phyloP scores from a whole-genome alignment of 176 grass and related monocot genomes.

The Eleusine coracana region DNA sequence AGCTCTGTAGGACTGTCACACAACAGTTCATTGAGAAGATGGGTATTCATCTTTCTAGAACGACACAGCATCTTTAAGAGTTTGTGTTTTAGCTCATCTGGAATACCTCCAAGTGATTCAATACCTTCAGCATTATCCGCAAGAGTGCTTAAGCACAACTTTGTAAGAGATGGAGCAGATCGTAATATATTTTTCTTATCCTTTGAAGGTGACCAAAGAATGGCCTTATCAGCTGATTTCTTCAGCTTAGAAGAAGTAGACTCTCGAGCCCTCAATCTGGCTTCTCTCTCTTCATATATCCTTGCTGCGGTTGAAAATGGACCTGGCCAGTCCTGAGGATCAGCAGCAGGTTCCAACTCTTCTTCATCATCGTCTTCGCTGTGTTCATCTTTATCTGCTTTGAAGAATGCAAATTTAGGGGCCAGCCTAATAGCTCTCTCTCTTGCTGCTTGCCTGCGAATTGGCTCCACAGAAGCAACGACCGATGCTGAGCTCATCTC shows the following conservation, averaged over 20 bases:
- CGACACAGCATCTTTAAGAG: constrained; percentile 61
- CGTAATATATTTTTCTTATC: constrained; percentile 34
- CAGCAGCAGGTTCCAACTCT: constrained; percentile 47
- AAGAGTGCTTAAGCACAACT: constrained; percentile 64
- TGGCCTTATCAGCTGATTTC: constrained; percentile 33
- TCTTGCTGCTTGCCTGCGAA: constrained; percentile 51
- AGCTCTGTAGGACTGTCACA: constrained; percentile 56
- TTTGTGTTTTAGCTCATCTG: constrained; percentile 66
- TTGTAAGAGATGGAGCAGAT: constrained; percentile 54
- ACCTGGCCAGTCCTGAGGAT: constrained; percentile 74
- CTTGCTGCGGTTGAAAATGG: constrained; percentile 83
- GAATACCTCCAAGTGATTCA: constrained; percentile 77
- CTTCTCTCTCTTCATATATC: constrained; percentile 68
- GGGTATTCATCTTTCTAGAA: constrained; percentile 78
- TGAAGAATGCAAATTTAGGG: constrained; percentile 90
- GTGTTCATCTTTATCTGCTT: constrained; percentile 52
- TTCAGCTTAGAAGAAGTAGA: constrained; percentile 48
- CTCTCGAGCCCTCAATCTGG: constrained; percentile 62
- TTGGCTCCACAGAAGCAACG: background rate
- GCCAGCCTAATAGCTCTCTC: constrained; percentile 66
- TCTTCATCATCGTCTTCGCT: constrained; percentile 49
- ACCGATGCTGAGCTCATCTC: constrained; percentile 1
- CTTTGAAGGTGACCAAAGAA: constrained; percentile 66
- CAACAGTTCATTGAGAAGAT: constrained; percentile 63
- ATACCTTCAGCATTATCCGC: constrained; percentile 71